Percentiles rank a stretch among this genome's conserved stretches.
Conservation (phyloP, 495 filamentous ascomycete genomes). For the Neurospora pannonica region DNA sequence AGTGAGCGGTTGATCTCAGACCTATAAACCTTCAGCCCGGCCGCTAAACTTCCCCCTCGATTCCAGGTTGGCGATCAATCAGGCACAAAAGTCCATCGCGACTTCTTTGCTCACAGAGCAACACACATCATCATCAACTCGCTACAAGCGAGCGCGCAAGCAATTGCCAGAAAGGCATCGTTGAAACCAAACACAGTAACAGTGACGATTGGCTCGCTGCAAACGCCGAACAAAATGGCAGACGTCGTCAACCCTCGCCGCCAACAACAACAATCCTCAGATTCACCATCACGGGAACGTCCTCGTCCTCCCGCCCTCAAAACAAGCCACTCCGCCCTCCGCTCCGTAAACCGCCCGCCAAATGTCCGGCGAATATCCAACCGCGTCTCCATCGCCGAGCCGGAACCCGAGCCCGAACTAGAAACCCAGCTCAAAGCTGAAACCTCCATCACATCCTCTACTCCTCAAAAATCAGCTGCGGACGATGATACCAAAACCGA, state of each 20-base stretch:
- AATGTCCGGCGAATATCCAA: conserved; percentile 13
- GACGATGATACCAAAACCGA: neutral
- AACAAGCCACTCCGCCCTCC: conserved; percentile 12
- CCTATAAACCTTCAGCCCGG: too few relatives aligned
- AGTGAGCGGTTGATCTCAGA: too few relatives aligned
- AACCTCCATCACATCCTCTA: conserved; percentile 3
- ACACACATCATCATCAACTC: neutral
- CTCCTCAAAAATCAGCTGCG: neutral
- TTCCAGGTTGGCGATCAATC: neutral
- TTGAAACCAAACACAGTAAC: too few relatives aligned
- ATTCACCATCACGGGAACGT: neutral
- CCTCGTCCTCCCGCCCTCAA: conserved; percentile 1
- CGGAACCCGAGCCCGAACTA: neutral
- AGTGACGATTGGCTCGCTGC: too few relatives aligned
- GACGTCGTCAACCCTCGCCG: conserved; percentile 9
- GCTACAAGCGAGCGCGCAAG: neutral
- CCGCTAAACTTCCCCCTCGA: neutral
- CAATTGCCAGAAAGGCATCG: neutral
- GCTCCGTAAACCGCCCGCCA: conserved; percentile 7
- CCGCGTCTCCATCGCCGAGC: conserved; percentile 19
- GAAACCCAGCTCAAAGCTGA: neutral
- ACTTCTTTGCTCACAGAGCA: neutral
- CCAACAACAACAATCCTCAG: neutral
- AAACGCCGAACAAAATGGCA: too few relatives aligned
- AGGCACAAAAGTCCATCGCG: neutral